phyloP scores from a whole-genome alignment of 345 rosid species.

The Aethionema arabicum region DNA sequence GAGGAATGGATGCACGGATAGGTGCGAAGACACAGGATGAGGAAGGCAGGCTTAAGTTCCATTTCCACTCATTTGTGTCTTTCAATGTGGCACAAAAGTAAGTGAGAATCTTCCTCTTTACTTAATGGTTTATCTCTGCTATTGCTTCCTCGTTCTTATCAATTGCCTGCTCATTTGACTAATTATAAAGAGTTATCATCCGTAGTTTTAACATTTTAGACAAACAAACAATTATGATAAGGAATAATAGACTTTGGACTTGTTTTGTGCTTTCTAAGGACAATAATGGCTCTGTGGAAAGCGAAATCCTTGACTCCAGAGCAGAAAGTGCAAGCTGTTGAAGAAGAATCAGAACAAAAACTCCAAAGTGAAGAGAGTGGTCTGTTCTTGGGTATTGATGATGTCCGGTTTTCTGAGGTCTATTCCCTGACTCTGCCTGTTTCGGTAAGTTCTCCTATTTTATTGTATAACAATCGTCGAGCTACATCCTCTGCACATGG shows the following conservation, averaged over 20 bases:
- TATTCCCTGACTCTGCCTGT: conserved; percentile 57
- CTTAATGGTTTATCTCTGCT: not conserved
- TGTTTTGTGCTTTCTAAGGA: conserved; percentile 45
- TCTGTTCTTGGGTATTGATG: conserved; percentile 79
- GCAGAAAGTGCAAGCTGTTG: conserved; percentile 86
- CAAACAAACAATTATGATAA: not conserved
- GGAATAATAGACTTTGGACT: not conserved
- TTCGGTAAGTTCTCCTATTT: conserved; percentile 54
- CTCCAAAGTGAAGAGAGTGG: conserved; percentile 80
- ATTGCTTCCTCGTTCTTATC: not conserved
- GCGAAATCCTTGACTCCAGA: conserved; percentile 89
- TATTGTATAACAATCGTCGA: conserved; percentile 1
- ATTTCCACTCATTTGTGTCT: conserved; percentile 96
- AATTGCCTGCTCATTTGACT: not conserved
- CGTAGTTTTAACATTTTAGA: conserved; percentile 2
- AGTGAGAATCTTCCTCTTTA: conserved; percentile 29
- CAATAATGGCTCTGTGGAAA: conserved; percentile 97
- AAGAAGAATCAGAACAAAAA: conserved; percentile 87
- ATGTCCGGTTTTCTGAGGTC: conserved; percentile 77
- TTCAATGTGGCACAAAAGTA: conserved; percentile 85
- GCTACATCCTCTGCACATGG: not conserved
- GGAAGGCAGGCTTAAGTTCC: conserved; percentile 92
- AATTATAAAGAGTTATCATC: conserved; percentile 7
- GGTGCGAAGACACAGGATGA: conserved; percentile 88
- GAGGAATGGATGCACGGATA: conserved; percentile 85